Base-by-base conservation (phyloP, 169 alveolate genomes). In the Cryptosporidium canis region DNA sequence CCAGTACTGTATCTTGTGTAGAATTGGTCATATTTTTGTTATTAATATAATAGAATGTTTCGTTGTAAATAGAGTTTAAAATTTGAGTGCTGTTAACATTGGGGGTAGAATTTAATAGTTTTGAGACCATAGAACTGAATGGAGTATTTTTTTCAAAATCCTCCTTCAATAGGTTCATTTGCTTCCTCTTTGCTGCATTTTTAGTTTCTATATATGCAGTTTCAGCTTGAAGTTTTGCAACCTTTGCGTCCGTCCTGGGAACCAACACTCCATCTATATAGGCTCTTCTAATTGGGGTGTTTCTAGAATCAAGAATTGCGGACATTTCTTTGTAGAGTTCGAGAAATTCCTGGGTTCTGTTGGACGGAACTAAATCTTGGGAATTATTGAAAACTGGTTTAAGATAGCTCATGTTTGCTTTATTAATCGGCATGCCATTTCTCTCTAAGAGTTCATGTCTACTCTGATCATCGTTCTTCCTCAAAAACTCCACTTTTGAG, bases 121-220 rank as follows among this genome's bases (percentile, higher is more conserved):
- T 53, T 37, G 16, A 48, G 4, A 64, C 39, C 8, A 55, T 7
- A n/a, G 35, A 33, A 9, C 68, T 16, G 35, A 70, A 70, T 48
- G 68, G 29, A 3, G 47, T 70, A 11, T 9, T 21, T 18, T 48
- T 48, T 70, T 70, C 61, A 27, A 51, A 4, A 27, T 70, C 84
- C 11, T 35, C 66, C 44, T 27, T 64, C 45, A 55, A 18, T 18
- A 53, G 41, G n/a, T 37, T 70, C 56, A 70, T 51, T 16, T n/a
- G n/a, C 33, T 70, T 53, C 33, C 29, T 70, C 55, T 51, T 70
- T 31, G 55, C 84, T 18, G 68, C 68, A 48, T 70, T 70, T 55
- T 70, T 70, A 11, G 84, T 70, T 48, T 70, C 84, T 44, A 70
- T 70, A 70, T 70, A 70, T 51, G 66, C 84, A 27, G 84, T 70